Percentiles rank a stretch among this genome's conserved stretches.
These are phyloP conservation scores for Penicillium sp. DNA, from an alignment of 2,329 filamentous ascomycete species.

Conservation along the genomic window DNA sequence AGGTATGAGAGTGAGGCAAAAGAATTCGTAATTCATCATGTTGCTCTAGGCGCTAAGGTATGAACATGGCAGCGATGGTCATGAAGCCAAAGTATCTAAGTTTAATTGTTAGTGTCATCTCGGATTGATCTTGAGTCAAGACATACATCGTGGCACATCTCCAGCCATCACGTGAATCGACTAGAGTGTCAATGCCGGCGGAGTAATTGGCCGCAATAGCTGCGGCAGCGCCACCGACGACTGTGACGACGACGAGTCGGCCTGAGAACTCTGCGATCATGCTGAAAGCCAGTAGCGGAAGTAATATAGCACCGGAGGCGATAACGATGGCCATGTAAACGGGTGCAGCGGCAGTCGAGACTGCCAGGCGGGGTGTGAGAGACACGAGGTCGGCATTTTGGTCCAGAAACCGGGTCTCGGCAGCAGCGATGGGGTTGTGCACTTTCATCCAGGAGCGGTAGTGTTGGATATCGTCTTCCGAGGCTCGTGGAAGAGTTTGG, in stretches of 20 bases:
- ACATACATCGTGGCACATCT: conserved; percentile 38
- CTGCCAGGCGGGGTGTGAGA: conserved; percentile 23
- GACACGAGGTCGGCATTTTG: conserved; percentile 46
- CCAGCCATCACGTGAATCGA: conserved; percentile 40
- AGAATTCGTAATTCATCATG: not conserved
- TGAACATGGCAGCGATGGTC: conserved; percentile 37
- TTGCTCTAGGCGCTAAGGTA: conserved; percentile 24
- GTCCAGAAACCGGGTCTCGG: conserved; percentile 53
- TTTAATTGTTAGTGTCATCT: conserved; percentile 1
- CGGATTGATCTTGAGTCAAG: not conserved
- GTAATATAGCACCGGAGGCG: conserved; percentile 50
- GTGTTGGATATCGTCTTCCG: conserved; percentile 44
- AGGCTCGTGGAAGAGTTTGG: conserved; percentile 45
- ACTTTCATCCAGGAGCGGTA: conserved; percentile 54
- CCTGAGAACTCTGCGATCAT: conserved; percentile 55
- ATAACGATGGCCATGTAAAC: conserved; percentile 43
- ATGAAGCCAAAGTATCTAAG: conserved; percentile 41
- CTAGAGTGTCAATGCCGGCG: conserved; percentile 32
- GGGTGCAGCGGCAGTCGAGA: conserved; percentile 19
- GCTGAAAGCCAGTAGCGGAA: conserved; percentile 57
- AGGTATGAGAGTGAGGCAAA: not conserved
- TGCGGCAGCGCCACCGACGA: conserved; percentile 49
- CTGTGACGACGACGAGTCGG: conserved; percentile 54
- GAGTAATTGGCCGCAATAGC: conserved; percentile 38
- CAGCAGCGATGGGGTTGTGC: conserved; percentile 47